Conservation (phyloP, 208 protist species). For the Wallacemonas sp. region DNA sequence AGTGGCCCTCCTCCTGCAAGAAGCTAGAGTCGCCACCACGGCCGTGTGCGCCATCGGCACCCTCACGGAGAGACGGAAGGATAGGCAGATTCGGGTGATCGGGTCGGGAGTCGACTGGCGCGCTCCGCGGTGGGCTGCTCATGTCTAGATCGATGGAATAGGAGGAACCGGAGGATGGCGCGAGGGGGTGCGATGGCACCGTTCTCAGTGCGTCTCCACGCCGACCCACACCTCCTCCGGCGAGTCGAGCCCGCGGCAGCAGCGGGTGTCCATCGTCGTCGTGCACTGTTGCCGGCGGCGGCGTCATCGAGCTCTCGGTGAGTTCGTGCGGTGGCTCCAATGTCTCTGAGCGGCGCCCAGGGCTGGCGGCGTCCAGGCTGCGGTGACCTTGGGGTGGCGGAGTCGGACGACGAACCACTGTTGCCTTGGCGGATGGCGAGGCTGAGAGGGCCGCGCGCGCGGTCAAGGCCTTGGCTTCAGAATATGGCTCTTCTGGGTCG, state of each 20-base stretch:
- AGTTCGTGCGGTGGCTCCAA: background rate
- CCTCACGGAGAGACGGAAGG: background rate
- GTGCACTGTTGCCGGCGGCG: background rate
- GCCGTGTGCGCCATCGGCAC: background rate
- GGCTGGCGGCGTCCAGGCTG: background rate
- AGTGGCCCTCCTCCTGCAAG: conserved; percentile 2
- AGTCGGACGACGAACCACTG: too few species aligned
- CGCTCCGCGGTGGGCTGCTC: background rate
- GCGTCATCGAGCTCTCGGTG: background rate
- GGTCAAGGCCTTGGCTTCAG: too few species aligned
- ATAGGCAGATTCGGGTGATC: too few species aligned
- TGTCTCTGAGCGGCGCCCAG: background rate
- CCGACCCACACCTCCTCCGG: too few species aligned
- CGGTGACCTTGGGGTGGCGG: too few species aligned
- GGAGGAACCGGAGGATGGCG: background rate
- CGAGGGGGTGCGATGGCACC: too few species aligned
- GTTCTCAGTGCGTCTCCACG: too few species aligned
- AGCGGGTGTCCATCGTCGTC: background rate
- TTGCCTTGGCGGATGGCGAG: too few species aligned
- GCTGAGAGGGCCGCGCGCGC: too few species aligned
- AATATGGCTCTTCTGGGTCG: too few species aligned
- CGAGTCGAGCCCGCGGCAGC: background rate
- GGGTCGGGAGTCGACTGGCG: background rate
- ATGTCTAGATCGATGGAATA: background rate
- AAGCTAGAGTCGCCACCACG: background rate